Percentiles rank a stretch among this genome's conserved stretches.
These are phyloP conservation scores for Phialocephala subalpina DNA, from an alignment of 2,329 filamentous ascomycete species.

Conservation along the genomic window DNA sequence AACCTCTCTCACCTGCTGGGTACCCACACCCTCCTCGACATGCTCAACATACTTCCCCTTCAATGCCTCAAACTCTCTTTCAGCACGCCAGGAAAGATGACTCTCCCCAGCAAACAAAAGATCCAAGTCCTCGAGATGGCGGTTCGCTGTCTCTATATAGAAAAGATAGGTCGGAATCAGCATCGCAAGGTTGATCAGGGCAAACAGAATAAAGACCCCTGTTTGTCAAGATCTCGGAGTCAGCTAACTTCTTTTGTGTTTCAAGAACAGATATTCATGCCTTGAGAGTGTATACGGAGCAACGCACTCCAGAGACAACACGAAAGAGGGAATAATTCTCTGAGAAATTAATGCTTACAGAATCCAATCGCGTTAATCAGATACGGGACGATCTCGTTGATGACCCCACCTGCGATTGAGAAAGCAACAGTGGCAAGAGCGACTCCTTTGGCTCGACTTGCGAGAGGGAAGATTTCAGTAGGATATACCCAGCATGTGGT, in stretches of 20 bases:
- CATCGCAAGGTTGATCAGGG: slow-evolving; percentile 41
- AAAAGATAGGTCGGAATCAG: slow-evolving; percentile 41
- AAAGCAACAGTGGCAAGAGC: slow-evolving; percentile 53
- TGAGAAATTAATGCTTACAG: too few species aligned
- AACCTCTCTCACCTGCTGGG: neutral
- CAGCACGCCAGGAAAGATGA: slow-evolving; percentile 38
- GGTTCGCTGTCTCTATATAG: slow-evolving; percentile 42
- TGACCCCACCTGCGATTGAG: slow-evolving; percentile 25
- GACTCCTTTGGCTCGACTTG: slow-evolving; percentile 75
- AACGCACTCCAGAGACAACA: too few species aligned
- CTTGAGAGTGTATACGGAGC: too few species aligned
- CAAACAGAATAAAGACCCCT: slow-evolving; percentile 46
- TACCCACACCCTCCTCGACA: neutral
- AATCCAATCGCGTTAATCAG: slow-evolving; percentile 43
- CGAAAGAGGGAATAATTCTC: too few species aligned
- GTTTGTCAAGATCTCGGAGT: too few species aligned
- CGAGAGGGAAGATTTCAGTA: slow-evolving; percentile 75
- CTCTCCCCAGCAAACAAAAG: slow-evolving; percentile 41
- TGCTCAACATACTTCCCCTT: slow-evolving; percentile 1
- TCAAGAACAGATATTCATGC: too few species aligned
- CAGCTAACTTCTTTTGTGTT: too few species aligned
- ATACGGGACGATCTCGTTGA: slow-evolving; percentile 43
- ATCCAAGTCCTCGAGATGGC: slow-evolving; percentile 40
- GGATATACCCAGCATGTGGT: slow-evolving; percentile 63
- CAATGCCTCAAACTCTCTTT: slow-evolving; percentile 34